Evolutionary conservation across 2,329 filamentous ascomycete genomes (phyloP).

Genomic region (Aureobasidium sp.): DNA sequence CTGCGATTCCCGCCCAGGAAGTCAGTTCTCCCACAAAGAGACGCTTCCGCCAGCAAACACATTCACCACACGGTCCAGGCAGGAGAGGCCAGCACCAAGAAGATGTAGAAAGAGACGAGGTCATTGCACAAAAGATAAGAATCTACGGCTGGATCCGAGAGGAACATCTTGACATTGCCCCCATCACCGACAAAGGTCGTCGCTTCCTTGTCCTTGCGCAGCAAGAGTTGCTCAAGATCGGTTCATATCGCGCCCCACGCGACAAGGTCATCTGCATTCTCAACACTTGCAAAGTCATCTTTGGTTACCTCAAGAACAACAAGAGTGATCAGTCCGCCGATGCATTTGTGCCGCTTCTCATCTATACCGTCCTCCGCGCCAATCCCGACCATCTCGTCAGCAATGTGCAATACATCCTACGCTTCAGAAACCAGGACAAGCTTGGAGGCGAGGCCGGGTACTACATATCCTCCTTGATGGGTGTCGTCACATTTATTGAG

Average conservation of each 20-base stretch:
- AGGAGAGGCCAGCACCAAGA: slow-evolving; percentile 92
- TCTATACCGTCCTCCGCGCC: slow-evolving; percentile 89
- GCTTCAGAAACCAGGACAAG: slow-evolving; percentile 96
- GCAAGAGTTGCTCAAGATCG: slow-evolving; percentile 92
- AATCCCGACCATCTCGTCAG: slow-evolving; percentile 94
- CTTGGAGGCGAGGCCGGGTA: slow-evolving; percentile 96
- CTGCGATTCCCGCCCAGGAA: slow-evolving; percentile 76
- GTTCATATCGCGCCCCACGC: slow-evolving; percentile 85
- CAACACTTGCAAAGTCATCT: slow-evolving; percentile 99
- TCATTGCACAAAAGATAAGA: slow-evolving; percentile 91
- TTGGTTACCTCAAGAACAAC: slow-evolving; percentile 83
- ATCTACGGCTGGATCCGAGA: slow-evolving; percentile 95
- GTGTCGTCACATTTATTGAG: slow-evolving; percentile 93
- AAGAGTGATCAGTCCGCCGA: slow-evolving; percentile 94
- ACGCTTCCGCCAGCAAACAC: slow-evolving; percentile 17
- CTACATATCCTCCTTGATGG: slow-evolving; percentile 92
- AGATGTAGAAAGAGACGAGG: slow-evolving; percentile 90
- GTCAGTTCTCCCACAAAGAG: slow-evolving; percentile 52
- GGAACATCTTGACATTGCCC: slow-evolving; percentile 84
- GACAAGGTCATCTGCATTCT: slow-evolving; percentile 98
- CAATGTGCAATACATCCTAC: slow-evolving; percentile 95
- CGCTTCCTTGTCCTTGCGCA: slow-evolving; percentile 85
- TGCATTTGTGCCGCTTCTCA: slow-evolving; percentile 88
- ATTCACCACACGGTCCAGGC: slow-evolving; percentile 58
- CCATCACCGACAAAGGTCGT: slow-evolving; percentile 74